A percentile compares a stretch with the other conserved stretches of the same genome.
phyloP scores from a whole-genome alignment of 2,329 filamentous ascomycete genomes.

The Aspergillus melleus region DNA sequence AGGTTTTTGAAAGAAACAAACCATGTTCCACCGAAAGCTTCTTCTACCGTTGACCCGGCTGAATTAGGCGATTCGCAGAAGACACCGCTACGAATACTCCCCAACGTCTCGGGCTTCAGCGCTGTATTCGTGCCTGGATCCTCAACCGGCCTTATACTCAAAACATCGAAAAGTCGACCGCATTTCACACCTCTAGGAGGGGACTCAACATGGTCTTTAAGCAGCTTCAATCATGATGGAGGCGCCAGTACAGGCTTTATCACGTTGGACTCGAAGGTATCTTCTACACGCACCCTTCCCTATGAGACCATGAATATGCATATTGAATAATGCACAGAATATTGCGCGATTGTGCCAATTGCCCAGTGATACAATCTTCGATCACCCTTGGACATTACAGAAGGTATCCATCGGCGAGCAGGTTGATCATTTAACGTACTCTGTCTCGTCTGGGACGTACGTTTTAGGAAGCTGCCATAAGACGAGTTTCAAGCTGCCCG shows the following conservation, averaged over 20 bases:
- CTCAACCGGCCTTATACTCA: constrained; percentile 79
- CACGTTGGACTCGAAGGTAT: constrained; percentile 66
- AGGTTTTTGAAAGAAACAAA: constrained; percentile 77
- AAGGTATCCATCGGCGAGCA: constrained; percentile 72
- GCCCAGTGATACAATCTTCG: constrained; percentile 66
- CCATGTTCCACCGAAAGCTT: constrained; percentile 61
- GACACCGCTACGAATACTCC: constrained; percentile 43
- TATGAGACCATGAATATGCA: not conserved
- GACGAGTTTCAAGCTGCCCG: constrained; percentile 77
- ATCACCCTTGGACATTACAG: constrained; percentile 72
- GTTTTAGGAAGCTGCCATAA: constrained; percentile 68
- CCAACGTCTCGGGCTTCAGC: constrained; percentile 69
- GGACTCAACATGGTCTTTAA: constrained; percentile 68
- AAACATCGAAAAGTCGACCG: constrained; percentile 74
- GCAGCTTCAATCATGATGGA: constrained; percentile 65
- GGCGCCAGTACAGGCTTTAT: constrained; percentile 77
- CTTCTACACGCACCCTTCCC: not conserved
- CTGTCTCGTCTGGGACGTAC: constrained; percentile 72
- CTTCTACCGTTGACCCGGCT: constrained; percentile 50
- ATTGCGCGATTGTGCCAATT: constrained; percentile 72
- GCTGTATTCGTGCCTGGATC: constrained; percentile 79
- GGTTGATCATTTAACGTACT: constrained; percentile 72
- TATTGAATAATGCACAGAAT: constrained; percentile 47
- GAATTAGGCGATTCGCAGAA: constrained; percentile 36
- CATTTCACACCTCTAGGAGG: constrained; percentile 73